These are phyloP conservation scores for Apocynum venetum DNA, from an alignment of 257 asterid species.

Conservation along the genomic window DNA sequence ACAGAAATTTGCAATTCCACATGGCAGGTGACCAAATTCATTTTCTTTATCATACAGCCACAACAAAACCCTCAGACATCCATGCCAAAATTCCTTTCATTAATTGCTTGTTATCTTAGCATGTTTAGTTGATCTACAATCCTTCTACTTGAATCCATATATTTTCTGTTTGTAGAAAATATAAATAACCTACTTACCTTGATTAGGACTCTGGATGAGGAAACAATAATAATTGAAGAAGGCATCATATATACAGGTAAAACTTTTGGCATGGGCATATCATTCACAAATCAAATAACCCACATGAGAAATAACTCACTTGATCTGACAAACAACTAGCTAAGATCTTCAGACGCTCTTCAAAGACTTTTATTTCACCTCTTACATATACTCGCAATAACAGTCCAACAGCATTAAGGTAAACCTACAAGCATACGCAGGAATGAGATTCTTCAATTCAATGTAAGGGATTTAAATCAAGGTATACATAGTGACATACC, in stretches of 20 bases:
- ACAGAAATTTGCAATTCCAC: too few species aligned
- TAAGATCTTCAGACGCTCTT: constrained; percentile 53
- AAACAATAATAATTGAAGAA: too few species aligned
- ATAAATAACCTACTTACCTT: background rate
- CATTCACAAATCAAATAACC: background rate
- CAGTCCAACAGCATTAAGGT: constrained; percentile 75
- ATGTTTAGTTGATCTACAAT: background rate
- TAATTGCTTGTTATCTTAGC: background rate
- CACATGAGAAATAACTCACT: constrained; percentile 32
- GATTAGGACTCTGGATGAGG: background rate
- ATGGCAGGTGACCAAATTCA: too few species aligned
- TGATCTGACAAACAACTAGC: constrained; percentile 52
- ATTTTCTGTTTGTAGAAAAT: background rate
- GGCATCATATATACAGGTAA: background rate
- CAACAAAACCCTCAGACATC: background rate
- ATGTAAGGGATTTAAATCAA: background rate
- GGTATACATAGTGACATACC: constrained; percentile 33
- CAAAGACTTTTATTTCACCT: constrained; percentile 48
- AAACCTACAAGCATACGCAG: constrained; percentile 52
- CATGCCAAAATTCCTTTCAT: background rate
- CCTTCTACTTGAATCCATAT: background rate
- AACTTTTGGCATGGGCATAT: background rate
- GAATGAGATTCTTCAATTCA: constrained; percentile 3
- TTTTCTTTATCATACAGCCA: too few species aligned
- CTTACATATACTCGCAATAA: constrained; percentile 64